Evolutionary conservation across 768 basidiomycete genomes (phyloP).

Genomic region (Rhizopogon sp.): DNA sequence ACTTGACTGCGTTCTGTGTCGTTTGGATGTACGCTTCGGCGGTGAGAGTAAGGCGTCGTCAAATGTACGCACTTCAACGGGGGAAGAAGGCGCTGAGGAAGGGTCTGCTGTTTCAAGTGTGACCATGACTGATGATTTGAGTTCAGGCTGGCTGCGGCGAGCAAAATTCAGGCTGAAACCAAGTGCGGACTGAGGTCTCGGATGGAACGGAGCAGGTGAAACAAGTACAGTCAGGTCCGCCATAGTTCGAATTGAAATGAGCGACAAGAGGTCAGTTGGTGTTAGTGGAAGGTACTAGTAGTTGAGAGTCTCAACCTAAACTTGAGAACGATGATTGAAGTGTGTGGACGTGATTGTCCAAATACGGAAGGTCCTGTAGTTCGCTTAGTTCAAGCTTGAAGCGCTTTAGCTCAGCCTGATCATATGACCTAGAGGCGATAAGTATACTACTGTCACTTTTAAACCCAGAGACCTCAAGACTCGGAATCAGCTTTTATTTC

Average conservation of each 20-base stretch:
- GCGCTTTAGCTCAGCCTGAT: too few species aligned
- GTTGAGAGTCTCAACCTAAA: neutral
- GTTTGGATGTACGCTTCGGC: slow-evolving; percentile 23
- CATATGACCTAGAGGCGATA: too few species aligned
- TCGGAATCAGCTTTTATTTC: too few species aligned
- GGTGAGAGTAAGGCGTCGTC: slow-evolving; percentile 21
- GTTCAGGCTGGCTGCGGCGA: slow-evolving; percentile 23
- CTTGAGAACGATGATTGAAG: too few species aligned
- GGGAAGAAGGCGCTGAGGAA: slow-evolving; percentile 19
- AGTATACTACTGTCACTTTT: too few species aligned
- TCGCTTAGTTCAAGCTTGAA: neutral
- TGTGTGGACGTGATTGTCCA: neutral
- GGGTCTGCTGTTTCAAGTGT: slow-evolving; percentile 23
- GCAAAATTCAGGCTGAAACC: slow-evolving; percentile 23
- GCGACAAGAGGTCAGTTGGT: neutral
- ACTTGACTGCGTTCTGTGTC: slow-evolving; percentile 7
- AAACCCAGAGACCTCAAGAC: too few species aligned
- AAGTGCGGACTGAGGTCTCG: slow-evolving; percentile 8
- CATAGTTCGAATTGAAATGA: slow-evolving; percentile 12
- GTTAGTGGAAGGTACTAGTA: neutral
- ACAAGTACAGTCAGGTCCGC: slow-evolving; percentile 29
- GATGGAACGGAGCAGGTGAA: slow-evolving; percentile 24
- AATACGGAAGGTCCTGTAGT: neutral
- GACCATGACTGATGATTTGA: slow-evolving; percentile 26
- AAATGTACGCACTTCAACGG: slow-evolving; percentile 14